These are phyloP conservation scores for Entonaema liquescens DNA, from an alignment of 495 filamentous ascomycete genomes.

Conservation along the genomic window DNA sequence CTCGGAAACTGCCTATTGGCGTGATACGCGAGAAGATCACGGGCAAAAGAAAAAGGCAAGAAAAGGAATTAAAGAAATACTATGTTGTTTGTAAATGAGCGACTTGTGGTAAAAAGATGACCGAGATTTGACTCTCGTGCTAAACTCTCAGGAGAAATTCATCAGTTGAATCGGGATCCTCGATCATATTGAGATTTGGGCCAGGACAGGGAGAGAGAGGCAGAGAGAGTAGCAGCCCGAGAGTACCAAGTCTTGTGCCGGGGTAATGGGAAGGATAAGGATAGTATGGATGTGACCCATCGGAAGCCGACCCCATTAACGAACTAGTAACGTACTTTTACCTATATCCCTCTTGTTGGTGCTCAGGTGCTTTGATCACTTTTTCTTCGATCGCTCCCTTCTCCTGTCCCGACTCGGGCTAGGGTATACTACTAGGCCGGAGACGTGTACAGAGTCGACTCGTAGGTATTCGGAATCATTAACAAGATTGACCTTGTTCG, in stretches of 20 bases:
- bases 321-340: neutral
- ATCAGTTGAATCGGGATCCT: constrained; percentile 32
- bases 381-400: constrained; percentile 9
- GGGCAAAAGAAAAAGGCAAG: neutral
- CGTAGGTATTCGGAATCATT: constrained; percentile 11
- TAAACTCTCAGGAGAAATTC: constrained; percentile 37
- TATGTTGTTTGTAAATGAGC: constrained; percentile 24
- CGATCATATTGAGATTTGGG: constrained; percentile 40
- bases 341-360: constrained; percentile 4
- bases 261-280: constrained; percentile 34
- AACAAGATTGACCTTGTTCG: constrained; percentile 9
- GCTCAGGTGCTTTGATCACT: constrained; percentile 14
- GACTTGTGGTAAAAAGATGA: constrained; percentile 28
- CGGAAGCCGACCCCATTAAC: constrained; percentile 14
- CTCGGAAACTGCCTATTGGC: constrained; percentile 3
- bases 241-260: constrained; percentile 27
- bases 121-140: constrained; percentile 28
- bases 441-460: constrained; percentile 25
- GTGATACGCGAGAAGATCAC: constrained; percentile 16
- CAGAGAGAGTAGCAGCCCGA: constrained; percentile 35
- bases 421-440: constrained; percentile 12
- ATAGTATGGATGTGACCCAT: constrained; percentile 21
- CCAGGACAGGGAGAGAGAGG: constrained; percentile 29
- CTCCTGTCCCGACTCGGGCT: constrained; percentile 26
- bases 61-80: constrained; percentile 6